Evolutionary conservation across 129 eudicot genomes (phyloP), one percentile per base, ranked within the genome.

Genomic region (Logfia minima): DNA sequence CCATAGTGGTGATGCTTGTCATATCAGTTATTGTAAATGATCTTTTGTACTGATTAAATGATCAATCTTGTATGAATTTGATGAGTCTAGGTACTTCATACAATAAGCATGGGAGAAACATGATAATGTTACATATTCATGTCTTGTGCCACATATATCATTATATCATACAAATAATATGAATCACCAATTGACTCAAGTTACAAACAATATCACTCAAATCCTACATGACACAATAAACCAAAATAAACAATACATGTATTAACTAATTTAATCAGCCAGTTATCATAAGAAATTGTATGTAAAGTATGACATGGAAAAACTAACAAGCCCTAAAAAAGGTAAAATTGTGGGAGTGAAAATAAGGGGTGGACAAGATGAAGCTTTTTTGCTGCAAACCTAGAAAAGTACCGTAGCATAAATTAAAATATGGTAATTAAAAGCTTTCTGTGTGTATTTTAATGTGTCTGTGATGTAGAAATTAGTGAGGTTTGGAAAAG

Each of bases 331-430:
- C 41, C 70, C 45, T 18, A 18, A 70, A 70, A 34, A 13, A 14
- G 53, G 22, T 23, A 26, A n/a, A 26, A 31, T n/a, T 48, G 39
- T 66, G 65, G 80, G 21, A 37, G 19, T 74, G 70, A 65, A 64
- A 21, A 9, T 60, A 24, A 23, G 63, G 77, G 71, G 71, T 61
- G 75, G 84, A 74, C 84, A 80, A 74, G 70, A 68, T 55, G 84
- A 80, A 74, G 84, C 79, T 80, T 80, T 75, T 53, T 37, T 14
- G 3, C 84, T 80, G 84, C 68, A 80, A 74, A 60, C 53, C 79
- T 73, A 73, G 8, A 80, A 80, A 74, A 80, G 34, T 28, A 22
- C 13, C 51, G 39, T 80, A 74, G 70, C 53, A 66, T 6, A 11
- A 64, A 31, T 8, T 14, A 32, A 48, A 6, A 70, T 59, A 60